Evolutionary conservation across 2,329 filamentous ascomycete genomes (phyloP).

Genomic region (Capronia epimyces): DNA sequence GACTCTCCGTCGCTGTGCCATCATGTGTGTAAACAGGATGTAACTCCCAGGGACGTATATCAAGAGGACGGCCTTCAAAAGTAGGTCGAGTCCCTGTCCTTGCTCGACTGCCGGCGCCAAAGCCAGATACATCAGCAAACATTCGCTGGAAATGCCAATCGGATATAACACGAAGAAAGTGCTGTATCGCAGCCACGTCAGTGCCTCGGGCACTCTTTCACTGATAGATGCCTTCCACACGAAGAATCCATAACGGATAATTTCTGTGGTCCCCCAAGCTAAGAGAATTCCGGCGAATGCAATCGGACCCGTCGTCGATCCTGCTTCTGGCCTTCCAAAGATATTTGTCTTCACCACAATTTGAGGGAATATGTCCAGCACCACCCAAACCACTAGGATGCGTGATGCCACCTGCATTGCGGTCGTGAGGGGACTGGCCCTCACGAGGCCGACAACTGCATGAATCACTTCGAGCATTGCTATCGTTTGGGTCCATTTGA

Average conservation of each 20-base stretch:
- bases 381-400: constrained; percentile 80
- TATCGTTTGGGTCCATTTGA: constrained; percentile 68
- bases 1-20: constrained; percentile 78
- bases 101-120: constrained; percentile 54
- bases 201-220: constrained; percentile 52
- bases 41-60: constrained; percentile 81
- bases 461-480: constrained; percentile 81
- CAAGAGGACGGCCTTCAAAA: constrained; percentile 60
- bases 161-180: constrained; percentile 92
- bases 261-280: constrained; percentile 87
- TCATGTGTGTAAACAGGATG: constrained; percentile 90
- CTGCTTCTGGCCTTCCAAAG: constrained; percentile 23
- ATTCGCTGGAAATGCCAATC: constrained; percentile 83
- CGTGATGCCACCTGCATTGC: constrained; percentile 84
- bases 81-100: constrained; percentile 51
- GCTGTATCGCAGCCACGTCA: constrained; percentile 78
- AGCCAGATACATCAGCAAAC: constrained; percentile 68
- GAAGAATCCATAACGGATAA: constrained; percentile 90
- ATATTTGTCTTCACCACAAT: constrained; percentile 57
- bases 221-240: constrained; percentile 60
- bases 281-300: constrained; percentile 52
- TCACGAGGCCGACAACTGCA: constrained; percentile 71
- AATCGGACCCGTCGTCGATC: constrained; percentile 22
- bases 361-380: constrained; percentile 68
- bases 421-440: constrained; percentile 79